Evolutionary conservation across 176 grass and related monocot species (phyloP).

Genomic region (Ensete glaucum): DNA sequence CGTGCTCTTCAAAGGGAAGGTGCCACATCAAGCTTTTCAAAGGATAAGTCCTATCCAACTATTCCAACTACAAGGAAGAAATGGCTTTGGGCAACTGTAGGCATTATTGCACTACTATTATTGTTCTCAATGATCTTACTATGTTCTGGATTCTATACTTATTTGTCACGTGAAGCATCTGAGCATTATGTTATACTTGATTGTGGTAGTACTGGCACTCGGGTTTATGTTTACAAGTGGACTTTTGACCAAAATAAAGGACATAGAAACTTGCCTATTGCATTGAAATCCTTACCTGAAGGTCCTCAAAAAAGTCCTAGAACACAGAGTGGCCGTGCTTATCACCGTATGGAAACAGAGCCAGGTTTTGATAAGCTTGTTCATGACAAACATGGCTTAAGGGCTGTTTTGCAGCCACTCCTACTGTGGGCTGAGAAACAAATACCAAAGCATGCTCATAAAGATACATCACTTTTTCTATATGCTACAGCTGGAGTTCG

Average conservation of each 20-base stretch:
- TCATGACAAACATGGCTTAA: conserved; percentile 69
- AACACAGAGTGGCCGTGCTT: conserved; percentile 64
- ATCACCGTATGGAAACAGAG: conserved; percentile 95
- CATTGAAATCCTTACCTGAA: conserved; percentile 62
- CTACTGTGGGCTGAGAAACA: conserved; percentile 79
- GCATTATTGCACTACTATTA: conserved; percentile 35
- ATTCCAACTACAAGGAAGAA: conserved; percentile 78
- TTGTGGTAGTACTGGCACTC: conserved; percentile 91
- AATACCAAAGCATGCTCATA: conserved; percentile 70
- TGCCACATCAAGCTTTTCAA: conserved; percentile 62
- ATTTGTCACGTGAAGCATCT: conserved; percentile 57
- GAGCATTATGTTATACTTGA: conserved; percentile 97
- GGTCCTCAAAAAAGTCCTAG: conserved; percentile 54
- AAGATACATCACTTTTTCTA: conserved; percentile 70
- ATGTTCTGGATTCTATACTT: conserved; percentile 58
- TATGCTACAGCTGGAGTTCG: conserved; percentile 94
- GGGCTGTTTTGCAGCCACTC: conserved; percentile 69
- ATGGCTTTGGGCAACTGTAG: conserved; percentile 40
- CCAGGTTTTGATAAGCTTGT: conserved; percentile 93
- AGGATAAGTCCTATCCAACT: conserved; percentile 68
- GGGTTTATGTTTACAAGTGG: conserved; percentile 91
- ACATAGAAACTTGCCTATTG: conserved; percentile 54
- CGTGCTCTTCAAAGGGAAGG: conserved; percentile 63
- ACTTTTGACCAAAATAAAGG: conserved; percentile 53
- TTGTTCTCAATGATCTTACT: conserved; percentile 50